These are phyloP conservation scores for Sphaerulina musiva DNA, from an alignment of 2,329 filamentous ascomycete species.

Conservation along the genomic window DNA sequence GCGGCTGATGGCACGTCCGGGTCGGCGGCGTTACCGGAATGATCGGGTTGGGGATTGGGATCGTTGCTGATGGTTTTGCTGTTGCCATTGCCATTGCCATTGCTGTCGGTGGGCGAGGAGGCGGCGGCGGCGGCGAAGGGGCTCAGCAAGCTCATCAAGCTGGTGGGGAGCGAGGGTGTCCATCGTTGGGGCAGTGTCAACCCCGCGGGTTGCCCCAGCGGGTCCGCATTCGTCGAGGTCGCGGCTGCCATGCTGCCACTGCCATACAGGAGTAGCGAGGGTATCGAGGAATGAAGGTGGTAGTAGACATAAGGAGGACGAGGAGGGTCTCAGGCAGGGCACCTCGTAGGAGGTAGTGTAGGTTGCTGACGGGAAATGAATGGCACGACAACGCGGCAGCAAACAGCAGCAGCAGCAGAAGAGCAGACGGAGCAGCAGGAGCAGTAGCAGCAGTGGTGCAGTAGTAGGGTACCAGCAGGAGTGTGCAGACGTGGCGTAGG, in stretches of 20 bases:
- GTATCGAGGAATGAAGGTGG: neutral
- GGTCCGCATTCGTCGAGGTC: conserved; percentile 10
- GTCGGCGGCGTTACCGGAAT: neutral
- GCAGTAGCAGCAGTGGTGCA: neutral
- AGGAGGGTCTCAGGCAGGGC: too few species aligned
- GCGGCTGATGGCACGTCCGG: conserved; percentile 5
- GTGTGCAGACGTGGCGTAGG: neutral
- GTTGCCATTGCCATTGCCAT: conserved; percentile 2
- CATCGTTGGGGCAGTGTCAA: conserved; percentile 23
- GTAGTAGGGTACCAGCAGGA: neutral
- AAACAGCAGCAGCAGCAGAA: neutral
- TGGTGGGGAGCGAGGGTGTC: conserved; percentile 26
- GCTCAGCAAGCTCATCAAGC: conserved; percentile 27
- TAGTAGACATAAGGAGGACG: too few species aligned
- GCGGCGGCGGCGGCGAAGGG: conserved; percentile 21
- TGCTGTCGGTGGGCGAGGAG: conserved; percentile 1
- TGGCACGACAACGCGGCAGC: neutral
- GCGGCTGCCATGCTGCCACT: conserved; percentile 8
- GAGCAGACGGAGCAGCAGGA: neutral
- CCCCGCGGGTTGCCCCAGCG: neutral
- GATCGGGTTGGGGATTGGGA: neutral
- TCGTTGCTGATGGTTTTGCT: neutral
- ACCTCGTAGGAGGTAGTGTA: too few species aligned
- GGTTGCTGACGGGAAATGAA: neutral
- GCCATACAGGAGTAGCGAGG: neutral